phyloP scores from a whole-genome alignment of 345 rosid genomes.

The Gossypium longicalyx region DNA sequence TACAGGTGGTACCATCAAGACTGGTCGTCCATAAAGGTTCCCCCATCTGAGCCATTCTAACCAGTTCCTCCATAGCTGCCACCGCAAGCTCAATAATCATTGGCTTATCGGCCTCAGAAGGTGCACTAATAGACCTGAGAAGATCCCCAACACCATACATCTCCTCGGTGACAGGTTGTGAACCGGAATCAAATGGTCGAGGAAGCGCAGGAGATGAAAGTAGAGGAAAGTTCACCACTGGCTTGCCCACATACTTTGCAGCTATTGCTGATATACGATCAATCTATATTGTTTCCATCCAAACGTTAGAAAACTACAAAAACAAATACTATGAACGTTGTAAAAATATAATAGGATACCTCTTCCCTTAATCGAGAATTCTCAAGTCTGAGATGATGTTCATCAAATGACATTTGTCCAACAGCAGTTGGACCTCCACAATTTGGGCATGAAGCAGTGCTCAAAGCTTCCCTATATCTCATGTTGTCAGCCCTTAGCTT shows the following conservation, averaged over 20 bases:
- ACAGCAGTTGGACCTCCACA: conserved; percentile 97
- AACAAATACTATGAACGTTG: not conserved
- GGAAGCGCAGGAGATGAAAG: conserved; percentile 55
- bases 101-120: conserved; percentile 59
- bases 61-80: conserved; percentile 84
- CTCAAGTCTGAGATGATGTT: conserved; percentile 87
- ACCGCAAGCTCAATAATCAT: conserved; percentile 74
- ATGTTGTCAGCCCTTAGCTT: conserved; percentile 82
- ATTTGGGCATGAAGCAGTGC: conserved; percentile 87
- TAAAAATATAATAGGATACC: conserved; percentile 32
- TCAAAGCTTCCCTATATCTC: conserved; percentile 82
- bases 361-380: conserved; percentile 86
- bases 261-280: conserved; percentile 89
- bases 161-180: conserved; percentile 44
- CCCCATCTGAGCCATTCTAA: conserved; percentile 64
- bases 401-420: conserved; percentile 94
- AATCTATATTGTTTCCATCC: conserved; percentile 35
- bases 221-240: conserved; percentile 67
- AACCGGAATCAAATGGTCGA: conserved; percentile 65
- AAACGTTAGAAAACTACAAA: not conserved
- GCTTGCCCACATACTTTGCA: conserved; percentile 94
- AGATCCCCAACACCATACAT: conserved; percentile 70
- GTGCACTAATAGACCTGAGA: conserved; percentile 51
- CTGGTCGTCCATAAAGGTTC: conserved; percentile 76
- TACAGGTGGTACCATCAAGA: conserved; percentile 36